A percentile compares a stretch with the other conserved stretches of the same genome.
phyloP scores from a whole-genome alignment of 371 early-diverging fungal species.

The Fennellomyces sp. region DNA sequence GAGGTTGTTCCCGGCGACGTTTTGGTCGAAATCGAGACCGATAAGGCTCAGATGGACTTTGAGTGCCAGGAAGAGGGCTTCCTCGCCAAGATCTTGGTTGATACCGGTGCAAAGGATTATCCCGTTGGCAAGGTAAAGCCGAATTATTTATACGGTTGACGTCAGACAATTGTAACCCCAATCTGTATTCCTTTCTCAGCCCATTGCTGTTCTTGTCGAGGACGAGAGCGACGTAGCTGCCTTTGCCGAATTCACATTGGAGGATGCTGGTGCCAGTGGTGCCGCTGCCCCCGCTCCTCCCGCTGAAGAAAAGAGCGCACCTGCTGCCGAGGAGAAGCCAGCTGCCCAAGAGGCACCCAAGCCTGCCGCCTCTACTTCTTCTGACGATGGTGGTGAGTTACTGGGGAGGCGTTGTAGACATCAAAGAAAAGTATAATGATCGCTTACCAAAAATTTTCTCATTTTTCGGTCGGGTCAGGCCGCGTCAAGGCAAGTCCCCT shows the following conservation, averaged over 20 bases:
- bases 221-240: slow-evolving; percentile 84
- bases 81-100: slow-evolving; percentile 91
- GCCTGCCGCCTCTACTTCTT: slow-evolving; percentile 44
- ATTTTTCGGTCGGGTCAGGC: slow-evolving; percentile 29
- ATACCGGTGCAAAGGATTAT: slow-evolving; percentile 86
- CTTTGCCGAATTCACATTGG: slow-evolving; percentile 80
- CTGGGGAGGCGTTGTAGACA: too few species aligned
- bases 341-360: slow-evolving; percentile 32
- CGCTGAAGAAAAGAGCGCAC: slow-evolving; percentile 17
- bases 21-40: slow-evolving; percentile 97
- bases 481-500: slow-evolving; percentile 90
- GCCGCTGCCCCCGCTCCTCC: slow-evolving; percentile 48
- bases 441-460: background rate
- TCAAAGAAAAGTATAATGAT: background rate
- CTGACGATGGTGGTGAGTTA: slow-evolving; percentile 47
- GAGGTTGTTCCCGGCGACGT: slow-evolving; percentile 93
- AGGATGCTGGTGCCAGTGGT: slow-evolving; percentile 49
- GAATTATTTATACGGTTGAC: too few species aligned
- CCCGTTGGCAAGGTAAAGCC: slow-evolving; percentile 65
- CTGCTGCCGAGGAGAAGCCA: slow-evolving; percentile 21
- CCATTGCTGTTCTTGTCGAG: slow-evolving; percentile 93
- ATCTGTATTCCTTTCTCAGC: slow-evolving; percentile 46
- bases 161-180: slow-evolving; percentile 54
- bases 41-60: slow-evolving; percentile 99
- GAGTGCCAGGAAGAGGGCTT: slow-evolving; percentile 99